phyloP scores from a whole-genome alignment of 176 grass and related monocot genomes.

The Aegilops tauschii region DNA sequence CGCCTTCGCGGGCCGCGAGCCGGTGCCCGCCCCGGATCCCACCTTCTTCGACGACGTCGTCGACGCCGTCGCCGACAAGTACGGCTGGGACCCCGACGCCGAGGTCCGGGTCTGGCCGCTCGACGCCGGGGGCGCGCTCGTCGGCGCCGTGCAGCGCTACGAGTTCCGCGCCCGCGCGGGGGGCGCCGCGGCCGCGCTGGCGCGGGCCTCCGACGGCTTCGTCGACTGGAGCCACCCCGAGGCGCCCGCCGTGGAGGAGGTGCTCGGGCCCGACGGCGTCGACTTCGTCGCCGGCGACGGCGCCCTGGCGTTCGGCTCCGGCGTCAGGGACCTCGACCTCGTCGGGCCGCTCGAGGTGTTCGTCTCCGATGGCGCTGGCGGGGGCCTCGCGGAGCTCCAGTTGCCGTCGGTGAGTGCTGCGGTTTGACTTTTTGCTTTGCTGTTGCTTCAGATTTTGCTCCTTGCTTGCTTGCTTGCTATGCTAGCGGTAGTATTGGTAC shows the following conservation, averaged over 20 bases:
- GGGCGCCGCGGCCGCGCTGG: constrained; percentile 19
- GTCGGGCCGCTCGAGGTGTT: constrained; percentile 70
- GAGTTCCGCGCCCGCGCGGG: constrained; percentile 53
- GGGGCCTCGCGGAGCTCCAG: constrained; percentile 52
- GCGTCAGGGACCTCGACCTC: constrained; percentile 65
- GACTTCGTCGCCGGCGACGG: constrained; percentile 57
- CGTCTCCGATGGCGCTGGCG: constrained; percentile 32
- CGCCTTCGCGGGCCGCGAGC: constrained; percentile 10
- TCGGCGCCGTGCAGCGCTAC: constrained; percentile 53
- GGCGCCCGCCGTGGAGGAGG: constrained; percentile 47
- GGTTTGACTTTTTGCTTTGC: constrained; percentile 36
- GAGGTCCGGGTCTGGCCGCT: constrained; percentile 60
- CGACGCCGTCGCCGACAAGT: constrained; percentile 58
- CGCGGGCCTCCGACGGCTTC: constrained; percentile 49
- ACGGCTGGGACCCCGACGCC: constrained; percentile 61
- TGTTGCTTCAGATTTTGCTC: neutral
- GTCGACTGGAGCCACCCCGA: constrained; percentile 45
- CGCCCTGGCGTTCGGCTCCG: constrained; percentile 10
- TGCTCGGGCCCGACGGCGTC: constrained; percentile 51
- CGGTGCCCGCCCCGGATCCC: neutral
- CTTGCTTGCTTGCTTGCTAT: constrained; percentile 14
- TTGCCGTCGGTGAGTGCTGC: constrained; percentile 61
- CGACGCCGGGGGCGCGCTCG: constrained; percentile 36
- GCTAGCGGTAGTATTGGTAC: neutral
- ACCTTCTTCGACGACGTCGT: constrained; percentile 66